phyloP scores from a whole-genome alignment of 2,329 filamentous ascomycete species.

The Pseudonectria buxi region DNA sequence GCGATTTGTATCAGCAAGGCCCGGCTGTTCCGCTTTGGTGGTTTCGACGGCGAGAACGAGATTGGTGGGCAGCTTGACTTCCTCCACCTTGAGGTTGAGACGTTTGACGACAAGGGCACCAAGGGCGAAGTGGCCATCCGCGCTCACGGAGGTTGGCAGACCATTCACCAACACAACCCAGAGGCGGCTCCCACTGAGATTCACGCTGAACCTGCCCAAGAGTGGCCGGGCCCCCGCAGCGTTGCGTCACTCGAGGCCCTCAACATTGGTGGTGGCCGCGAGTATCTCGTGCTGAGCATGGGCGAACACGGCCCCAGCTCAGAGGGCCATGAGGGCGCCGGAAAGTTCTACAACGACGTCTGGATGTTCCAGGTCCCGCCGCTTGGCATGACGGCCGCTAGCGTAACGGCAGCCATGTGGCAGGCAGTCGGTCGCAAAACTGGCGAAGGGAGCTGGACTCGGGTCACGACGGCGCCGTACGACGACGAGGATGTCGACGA shows the following conservation, averaged over 20 bases:
- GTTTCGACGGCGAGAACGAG: constrained; percentile 65
- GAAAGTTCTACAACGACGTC: constrained; percentile 51
- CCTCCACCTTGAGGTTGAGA: constrained; percentile 49
- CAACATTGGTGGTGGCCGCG: constrained; percentile 51
- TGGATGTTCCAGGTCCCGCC: constrained; percentile 59
- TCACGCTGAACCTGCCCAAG: constrained; percentile 25
- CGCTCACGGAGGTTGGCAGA: constrained; percentile 49
- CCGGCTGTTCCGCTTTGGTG: constrained; percentile 71
- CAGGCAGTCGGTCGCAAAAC: constrained; percentile 46
- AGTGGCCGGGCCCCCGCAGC: constrained; percentile 47
- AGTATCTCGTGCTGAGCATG: constrained; percentile 56
- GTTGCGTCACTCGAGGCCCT: constrained; percentile 49
- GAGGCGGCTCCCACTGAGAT: constrained; percentile 31
- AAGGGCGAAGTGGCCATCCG: constrained; percentile 44
- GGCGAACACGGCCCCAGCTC: constrained; percentile 48
- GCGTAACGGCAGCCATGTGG: constrained; percentile 49
- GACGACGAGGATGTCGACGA: constrained; percentile 46
- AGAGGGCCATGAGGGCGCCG: constrained; percentile 43
- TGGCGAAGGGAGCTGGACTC: constrained; percentile 53
- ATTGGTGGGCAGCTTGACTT: constrained; percentile 67
- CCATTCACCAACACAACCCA: constrained; percentile 34
- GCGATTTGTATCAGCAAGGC: constrained; percentile 58
- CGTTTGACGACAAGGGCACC: constrained; percentile 43
- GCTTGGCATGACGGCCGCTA: constrained; percentile 46
- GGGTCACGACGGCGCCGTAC: constrained; percentile 39